Evolutionary conservation across 805 yeast genomes (phyloP).

Genomic region (Sugiyamaella smithiae): DNA sequence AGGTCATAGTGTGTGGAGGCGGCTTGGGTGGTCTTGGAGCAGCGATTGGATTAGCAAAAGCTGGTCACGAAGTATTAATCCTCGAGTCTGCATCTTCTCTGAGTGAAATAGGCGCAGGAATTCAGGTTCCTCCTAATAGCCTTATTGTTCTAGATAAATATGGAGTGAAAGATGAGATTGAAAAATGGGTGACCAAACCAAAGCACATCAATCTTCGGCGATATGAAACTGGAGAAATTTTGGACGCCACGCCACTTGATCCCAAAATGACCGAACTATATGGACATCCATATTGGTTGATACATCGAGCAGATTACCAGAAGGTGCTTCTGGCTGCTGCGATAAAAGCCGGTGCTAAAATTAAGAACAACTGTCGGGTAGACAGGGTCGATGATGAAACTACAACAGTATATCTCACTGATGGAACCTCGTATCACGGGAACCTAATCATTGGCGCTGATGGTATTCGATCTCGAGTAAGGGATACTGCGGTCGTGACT

Average conservation of each 20-base stretch:
- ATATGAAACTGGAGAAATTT: constrained; percentile 27
- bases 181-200: constrained; percentile 14
- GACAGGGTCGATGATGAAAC: constrained; percentile 26
- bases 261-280: constrained; percentile 26
- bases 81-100: constrained; percentile 32
- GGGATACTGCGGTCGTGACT: constrained; percentile 11
- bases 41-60: constrained; percentile 29
- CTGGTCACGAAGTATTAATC: constrained; percentile 33
- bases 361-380: constrained; percentile 23
- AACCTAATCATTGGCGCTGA: constrained; percentile 14
- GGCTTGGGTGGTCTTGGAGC: constrained; percentile 36
- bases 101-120: constrained; percentile 38
- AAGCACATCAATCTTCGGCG: constrained; percentile 15
- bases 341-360: constrained; percentile 25
- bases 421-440: constrained; percentile 2
- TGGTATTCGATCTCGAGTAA: constrained; percentile 10
- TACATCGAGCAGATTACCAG: constrained; percentile 35
- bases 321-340: constrained; percentile 29
- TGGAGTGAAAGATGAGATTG: constrained; percentile 25
- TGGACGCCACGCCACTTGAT: constrained; percentile 26
- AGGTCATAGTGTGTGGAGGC: constrained; percentile 32
- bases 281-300: constrained; percentile 28
- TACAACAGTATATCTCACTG: constrained; percentile 3
- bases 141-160: constrained; percentile 27
- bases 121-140: constrained; percentile 36